phyloP scores from a whole-genome alignment of 208 protist species.

The Leishmania gerbilli region DNA sequence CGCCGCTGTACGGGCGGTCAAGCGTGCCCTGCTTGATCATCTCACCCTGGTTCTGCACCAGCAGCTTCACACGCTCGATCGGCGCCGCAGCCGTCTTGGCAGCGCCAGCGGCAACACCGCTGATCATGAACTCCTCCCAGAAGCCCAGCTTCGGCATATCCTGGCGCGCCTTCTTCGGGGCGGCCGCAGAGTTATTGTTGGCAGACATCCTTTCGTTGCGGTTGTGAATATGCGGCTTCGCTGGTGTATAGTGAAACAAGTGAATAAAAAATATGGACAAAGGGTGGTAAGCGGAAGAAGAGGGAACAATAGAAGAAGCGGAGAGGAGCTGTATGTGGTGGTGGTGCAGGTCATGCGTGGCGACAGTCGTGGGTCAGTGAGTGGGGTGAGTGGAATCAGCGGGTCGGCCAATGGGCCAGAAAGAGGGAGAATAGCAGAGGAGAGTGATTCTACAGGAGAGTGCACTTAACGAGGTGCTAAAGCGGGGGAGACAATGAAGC shows the following conservation, averaged over 20 bases:
- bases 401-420: not conserved
- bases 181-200: slow-evolving; percentile 20
- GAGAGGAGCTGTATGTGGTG: not conserved
- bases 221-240: not conserved
- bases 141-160: slow-evolving; percentile 58
- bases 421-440: not conserved
- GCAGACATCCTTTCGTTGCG: slow-evolving; percentile 22
- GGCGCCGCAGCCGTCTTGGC: slow-evolving; percentile 95
- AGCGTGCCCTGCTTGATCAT: slow-evolving; percentile 80
- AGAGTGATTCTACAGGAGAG: not conserved
- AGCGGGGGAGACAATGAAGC: not conserved
- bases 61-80: slow-evolving; percentile 96
- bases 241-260: not conserved
- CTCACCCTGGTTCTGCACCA: slow-evolving; percentile 94
- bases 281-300: slow-evolving; percentile 9
- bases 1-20: slow-evolving; percentile 93
- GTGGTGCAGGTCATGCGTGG: not conserved
- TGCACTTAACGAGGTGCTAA: not conserved
- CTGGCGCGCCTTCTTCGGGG: slow-evolving; percentile 32
- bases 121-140: slow-evolving; percentile 84
- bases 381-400: not conserved
- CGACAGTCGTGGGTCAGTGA: not conserved
- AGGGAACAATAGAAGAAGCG: not conserved
- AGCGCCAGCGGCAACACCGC: slow-evolving; percentile 75
- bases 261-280: slow-evolving; percentile 5